These are phyloP conservation scores for Agrocybe praecox DNA, from an alignment of 768 basidiomycete species.

Conservation along the genomic window DNA sequence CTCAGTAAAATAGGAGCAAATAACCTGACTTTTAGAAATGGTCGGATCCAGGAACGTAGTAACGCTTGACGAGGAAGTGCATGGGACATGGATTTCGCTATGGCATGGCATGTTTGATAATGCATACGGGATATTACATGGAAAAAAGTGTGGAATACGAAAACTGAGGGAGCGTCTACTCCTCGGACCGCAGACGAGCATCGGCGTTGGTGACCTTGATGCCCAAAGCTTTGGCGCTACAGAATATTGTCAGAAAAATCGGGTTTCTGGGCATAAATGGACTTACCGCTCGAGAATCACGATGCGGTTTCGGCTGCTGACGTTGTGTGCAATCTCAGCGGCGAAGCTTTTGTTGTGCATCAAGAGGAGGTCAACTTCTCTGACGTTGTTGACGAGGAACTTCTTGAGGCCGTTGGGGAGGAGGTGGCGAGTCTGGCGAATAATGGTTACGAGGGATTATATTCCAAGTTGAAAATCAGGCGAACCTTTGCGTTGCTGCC, in stretches of 20 bases:
- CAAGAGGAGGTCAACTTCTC: conserved; percentile 92
- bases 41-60: conserved; percentile 4
- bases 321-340: conserved; percentile 95
- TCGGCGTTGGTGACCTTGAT: conserved; percentile 95
- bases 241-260: no score
- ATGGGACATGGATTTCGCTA: no score
- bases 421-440: conserved; percentile 80
- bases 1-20: conserved; percentile 12
- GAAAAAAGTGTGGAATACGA: conserved; percentile 36
- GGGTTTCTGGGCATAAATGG: no score
- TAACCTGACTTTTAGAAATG: neutral
- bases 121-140: conserved; percentile 60
- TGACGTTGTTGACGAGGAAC: conserved; percentile 91
- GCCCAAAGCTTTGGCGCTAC: conserved; percentile 80
- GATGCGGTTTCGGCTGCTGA: conserved; percentile 94
- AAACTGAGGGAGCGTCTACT: conserved; percentile 53
- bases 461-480: conserved; percentile 13
- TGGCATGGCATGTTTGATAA: conserved; percentile 50
- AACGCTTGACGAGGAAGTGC: conserved; percentile 2
- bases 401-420: conserved; percentile 97
- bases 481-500: conserved; percentile 85
- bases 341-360: conserved; percentile 98
- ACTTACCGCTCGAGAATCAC: conserved; percentile 82
- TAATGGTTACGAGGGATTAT: conserved; percentile 2
- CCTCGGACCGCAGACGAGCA: conserved; percentile 94